Evolutionary conservation across 257 asterid species (phyloP).

Genomic region (Anisodus tanguticus): DNA sequence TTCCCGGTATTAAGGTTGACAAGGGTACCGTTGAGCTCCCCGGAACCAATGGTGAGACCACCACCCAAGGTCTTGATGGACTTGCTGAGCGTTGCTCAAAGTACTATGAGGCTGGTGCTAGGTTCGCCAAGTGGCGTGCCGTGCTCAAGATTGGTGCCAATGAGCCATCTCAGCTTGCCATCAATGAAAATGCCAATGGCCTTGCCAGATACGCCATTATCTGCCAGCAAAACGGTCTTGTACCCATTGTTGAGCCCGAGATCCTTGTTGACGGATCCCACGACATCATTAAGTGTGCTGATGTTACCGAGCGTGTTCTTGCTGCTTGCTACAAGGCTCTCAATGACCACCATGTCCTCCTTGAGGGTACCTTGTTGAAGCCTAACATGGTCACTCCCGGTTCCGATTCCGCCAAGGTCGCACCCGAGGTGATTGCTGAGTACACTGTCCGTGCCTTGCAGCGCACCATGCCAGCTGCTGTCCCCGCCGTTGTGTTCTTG

Average conservation of each 20-base stretch:
- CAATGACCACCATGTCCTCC: slow-evolving; percentile 67
- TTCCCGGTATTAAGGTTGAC: slow-evolving; percentile 69
- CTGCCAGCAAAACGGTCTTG: slow-evolving; percentile 65
- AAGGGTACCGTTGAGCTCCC: slow-evolving; percentile 67
- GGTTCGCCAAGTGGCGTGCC: slow-evolving; percentile 67
- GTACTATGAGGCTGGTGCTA: slow-evolving; percentile 61
- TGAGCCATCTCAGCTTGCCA: slow-evolving; percentile 61
- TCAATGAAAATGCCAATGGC: slow-evolving; percentile 60
- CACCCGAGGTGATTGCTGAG: no score
- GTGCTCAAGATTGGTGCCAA: slow-evolving; percentile 60
- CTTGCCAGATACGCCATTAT: slow-evolving; percentile 64
- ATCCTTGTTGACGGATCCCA: no score
- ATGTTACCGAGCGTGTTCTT: slow-evolving; percentile 41
- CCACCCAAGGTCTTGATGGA: slow-evolving; percentile 65
- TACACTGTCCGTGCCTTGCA: no score
- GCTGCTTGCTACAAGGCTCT: slow-evolving; percentile 67
- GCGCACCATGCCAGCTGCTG: no score
- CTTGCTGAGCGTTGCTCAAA: slow-evolving; percentile 58
- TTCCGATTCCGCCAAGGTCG: no score
- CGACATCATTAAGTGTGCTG: no score
- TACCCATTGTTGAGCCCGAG: slow-evolving; percentile 53
- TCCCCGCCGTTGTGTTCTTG: no score
- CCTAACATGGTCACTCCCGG: no score
- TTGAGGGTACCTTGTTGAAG: slow-evolving; percentile 40
- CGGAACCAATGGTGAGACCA: slow-evolving; percentile 62